Evolutionary conservation across 2,329 filamentous ascomycete genomes (phyloP), one percentile per base, ranked within the genome.

Genomic region (Colletotrichum eremochloae): DNA sequence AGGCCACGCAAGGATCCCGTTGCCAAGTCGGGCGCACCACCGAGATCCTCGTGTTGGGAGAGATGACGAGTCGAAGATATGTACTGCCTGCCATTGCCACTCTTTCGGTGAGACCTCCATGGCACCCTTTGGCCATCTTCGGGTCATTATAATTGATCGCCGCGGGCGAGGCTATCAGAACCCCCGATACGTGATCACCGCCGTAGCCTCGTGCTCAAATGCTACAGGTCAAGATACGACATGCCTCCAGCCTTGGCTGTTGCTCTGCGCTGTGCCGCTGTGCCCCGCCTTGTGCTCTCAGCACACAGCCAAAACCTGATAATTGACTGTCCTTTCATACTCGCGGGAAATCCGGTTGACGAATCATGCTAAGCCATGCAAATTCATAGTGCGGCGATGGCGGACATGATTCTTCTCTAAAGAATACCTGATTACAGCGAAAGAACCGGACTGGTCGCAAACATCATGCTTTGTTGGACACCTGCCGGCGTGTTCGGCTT

Each of bases 161-260:
- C 20, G 60, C 53, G 33, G 31, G 56, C 38, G n/a, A 58, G 40
- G 61, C 46, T 36, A 36, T 44, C 38, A 29, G 18, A 60, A 56
- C 9, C 46, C 70, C 55, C 55, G 40, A 33, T 40, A 48, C 50
- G 36, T 31, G 29, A 18, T 36, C 20, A 44, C 1, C 33, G 12
- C 44, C 20, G 40, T 20, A 53, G 44, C 65, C 8, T 64, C 20
- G 46, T 31, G 8, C 67, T 64, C 40, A n/a, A 65, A 62, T 12
- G 38, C 57, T 61, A 72, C 65, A 72, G 70, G 70, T 24, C 67
- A 11, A 64, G 14, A 46, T 69, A 72, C 70, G 70, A 70, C 50
- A 18, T 12, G 29, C 38, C 31, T 38, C 69, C 69, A 64, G 53
- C 53, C 65, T 72, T 61, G 60, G 68, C 65, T 31, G 5, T 63